Conservation (phyloP, 768 basidiomycete species). For the Tylopilus cervinicoccineus region DNA sequence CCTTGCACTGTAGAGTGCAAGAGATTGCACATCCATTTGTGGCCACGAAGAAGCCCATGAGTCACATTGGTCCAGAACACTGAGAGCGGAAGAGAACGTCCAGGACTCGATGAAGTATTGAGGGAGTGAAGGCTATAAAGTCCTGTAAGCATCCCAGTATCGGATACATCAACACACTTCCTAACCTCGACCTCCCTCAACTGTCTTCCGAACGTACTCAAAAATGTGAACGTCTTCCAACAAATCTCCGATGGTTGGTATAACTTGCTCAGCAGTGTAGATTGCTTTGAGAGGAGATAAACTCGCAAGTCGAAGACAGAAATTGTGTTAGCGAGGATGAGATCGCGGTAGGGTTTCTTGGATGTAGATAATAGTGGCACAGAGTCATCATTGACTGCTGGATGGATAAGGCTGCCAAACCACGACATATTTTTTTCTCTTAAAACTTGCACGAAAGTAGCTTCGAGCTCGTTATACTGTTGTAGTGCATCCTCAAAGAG, state of each 20-base stretch:
- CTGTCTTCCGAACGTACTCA: conserved; percentile 70
- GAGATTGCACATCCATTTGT: conserved; percentile 43
- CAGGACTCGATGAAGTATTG: conserved; percentile 86
- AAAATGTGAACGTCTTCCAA: conserved; percentile 66
- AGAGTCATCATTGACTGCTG: conserved; percentile 69
- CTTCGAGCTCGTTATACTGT: conserved; percentile 91
- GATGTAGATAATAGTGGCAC: conserved; percentile 70
- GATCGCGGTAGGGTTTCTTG: conserved; percentile 84
- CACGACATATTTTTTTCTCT: conserved; percentile 85
- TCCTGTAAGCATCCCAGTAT: conserved; percentile 17
- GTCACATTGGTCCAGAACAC: conserved; percentile 76
- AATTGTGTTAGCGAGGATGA: conserved; percentile 87
- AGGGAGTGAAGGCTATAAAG: conserved; percentile 46
- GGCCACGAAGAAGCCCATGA: conserved; percentile 52
- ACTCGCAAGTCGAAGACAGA: conserved; percentile 91
- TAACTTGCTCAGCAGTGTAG: conserved; percentile 65
- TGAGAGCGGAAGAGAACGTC: conserved; percentile 88
- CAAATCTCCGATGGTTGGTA: conserved; percentile 68
- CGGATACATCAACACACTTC: not conserved
- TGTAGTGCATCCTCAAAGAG: conserved; percentile 85
- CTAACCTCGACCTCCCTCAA: conserved; percentile 73
- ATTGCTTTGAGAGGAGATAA: conserved; percentile 87
- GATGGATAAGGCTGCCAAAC: conserved; percentile 84
- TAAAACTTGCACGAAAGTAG: conserved; percentile 68
- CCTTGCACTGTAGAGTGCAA: conserved; percentile 60